phyloP scores from a whole-genome alignment of 1,284 basidiomycete species.

The Cutaneotrichosporon arboriforme region DNA sequence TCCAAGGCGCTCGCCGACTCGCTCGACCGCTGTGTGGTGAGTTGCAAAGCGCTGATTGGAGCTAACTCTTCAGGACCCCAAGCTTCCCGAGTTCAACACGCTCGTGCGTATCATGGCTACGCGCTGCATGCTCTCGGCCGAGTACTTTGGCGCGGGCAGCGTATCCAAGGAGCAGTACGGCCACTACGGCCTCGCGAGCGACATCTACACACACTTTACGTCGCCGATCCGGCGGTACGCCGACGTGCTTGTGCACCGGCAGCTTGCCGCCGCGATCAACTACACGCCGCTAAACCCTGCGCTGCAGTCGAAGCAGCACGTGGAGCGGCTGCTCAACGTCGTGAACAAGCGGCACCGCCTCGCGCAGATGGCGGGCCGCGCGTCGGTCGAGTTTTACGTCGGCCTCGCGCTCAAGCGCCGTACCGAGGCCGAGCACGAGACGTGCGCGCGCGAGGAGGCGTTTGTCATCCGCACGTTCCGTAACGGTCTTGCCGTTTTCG shows the following conservation, averaged over 20 bases:
- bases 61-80: slow-evolving; percentile 58
- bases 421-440: slow-evolving; percentile 48
- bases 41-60: slow-evolving; percentile 39
- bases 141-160: slow-evolving; percentile 95
- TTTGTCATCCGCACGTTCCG: slow-evolving; percentile 92
- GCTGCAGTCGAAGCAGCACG: slow-evolving; percentile 80
- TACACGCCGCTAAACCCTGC: slow-evolving; percentile 77
- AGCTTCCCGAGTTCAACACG: slow-evolving; percentile 87
- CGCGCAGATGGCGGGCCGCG: slow-evolving; percentile 94
- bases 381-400: slow-evolving; percentile 96
- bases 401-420: slow-evolving; percentile 79
- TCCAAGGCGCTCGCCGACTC: slow-evolving; percentile 87
- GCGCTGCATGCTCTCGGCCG: slow-evolving; percentile 94
- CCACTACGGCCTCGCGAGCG: slow-evolving; percentile 92
- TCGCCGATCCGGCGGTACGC: slow-evolving; percentile 87
- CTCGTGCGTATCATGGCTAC: slow-evolving; percentile 99
- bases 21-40: slow-evolving; percentile 77
- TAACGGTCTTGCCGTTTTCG: slow-evolving; percentile 93
- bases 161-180: slow-evolving; percentile 88
- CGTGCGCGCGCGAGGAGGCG: slow-evolving; percentile 63
- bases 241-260: slow-evolving; percentile 93
- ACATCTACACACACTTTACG: slow-evolving; percentile 98
- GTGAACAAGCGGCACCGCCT: slow-evolving; percentile 91
- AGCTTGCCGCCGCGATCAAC: slow-evolving; percentile 84
- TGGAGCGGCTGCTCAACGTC: slow-evolving; percentile 76